Evolutionary conservation across 495 filamentous ascomycete genomes (phyloP).

Genomic region (Penicillium paxilli): DNA sequence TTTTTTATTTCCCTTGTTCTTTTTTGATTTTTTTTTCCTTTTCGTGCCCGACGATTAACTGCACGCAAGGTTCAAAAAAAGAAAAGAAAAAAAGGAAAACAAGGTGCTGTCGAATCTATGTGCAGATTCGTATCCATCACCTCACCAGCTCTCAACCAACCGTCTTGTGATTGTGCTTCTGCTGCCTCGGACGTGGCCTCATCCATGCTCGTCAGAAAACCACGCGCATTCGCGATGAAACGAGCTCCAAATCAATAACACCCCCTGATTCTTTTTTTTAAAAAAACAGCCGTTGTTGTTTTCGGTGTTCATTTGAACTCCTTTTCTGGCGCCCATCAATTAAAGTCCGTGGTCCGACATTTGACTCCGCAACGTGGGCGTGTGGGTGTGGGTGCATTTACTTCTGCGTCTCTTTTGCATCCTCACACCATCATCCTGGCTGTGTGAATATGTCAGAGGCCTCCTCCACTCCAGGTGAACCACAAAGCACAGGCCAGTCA

Average conservation of each 20-base stretch:
- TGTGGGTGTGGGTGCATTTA: background rate
- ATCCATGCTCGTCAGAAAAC: background rate
- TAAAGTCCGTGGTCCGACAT: background rate
- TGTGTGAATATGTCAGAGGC: slow-evolving; percentile 33
- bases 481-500: slow-evolving; percentile 10
- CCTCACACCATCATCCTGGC: background rate
- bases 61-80: background rate
- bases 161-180: background rate
- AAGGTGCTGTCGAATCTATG: background rate
- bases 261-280: background rate
- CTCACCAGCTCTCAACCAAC: background rate
- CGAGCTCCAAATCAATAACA: background rate
- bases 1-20: background rate
- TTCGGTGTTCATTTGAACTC: no score
- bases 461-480: slow-evolving; percentile 32
- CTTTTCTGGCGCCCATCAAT: background rate
- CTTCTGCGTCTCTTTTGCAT: no score
- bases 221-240: background rate
- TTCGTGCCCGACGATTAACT: no score
- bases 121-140: background rate
- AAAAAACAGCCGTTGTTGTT: no score
- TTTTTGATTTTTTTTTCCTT: background rate
- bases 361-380: background rate
- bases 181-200: background rate
- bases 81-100: no score